Conservation (phyloP, 2,329 filamentous ascomycete genomes). For the Ploettnerulaceae sp. region DNA sequence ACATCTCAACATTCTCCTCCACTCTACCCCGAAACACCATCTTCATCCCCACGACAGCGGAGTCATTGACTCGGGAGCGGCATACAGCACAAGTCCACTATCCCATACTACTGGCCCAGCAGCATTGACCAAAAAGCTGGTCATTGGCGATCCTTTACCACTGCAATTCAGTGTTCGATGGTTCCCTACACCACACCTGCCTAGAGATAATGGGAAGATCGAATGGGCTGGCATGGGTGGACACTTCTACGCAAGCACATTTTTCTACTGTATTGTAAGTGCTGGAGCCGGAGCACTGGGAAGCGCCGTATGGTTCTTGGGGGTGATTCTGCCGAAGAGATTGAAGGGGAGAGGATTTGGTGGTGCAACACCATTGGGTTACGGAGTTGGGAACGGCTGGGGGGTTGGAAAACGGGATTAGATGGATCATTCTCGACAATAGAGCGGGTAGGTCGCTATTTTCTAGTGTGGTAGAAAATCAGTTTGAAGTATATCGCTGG, state of each 20-base stretch:
- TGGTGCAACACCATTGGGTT: slow-evolving; percentile 29
- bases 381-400: slow-evolving; percentile 26
- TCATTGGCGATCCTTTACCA: slow-evolving; percentile 82
- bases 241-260: slow-evolving; percentile 57
- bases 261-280: slow-evolving; percentile 57
- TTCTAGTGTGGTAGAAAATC: too few relatives aligned
- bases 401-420: slow-evolving; percentile 22
- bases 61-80: slow-evolving; percentile 79
- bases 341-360: slow-evolving; percentile 25
- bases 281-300: slow-evolving; percentile 52
- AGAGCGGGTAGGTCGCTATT: too few relatives aligned
- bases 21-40: slow-evolving; percentile 56
- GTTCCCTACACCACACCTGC: slow-evolving; percentile 72
- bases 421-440: too few relatives aligned
- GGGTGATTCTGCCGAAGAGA: slow-evolving; percentile 50
- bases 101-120: slow-evolving; percentile 47
- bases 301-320: slow-evolving; percentile 56
- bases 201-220: slow-evolving; percentile 59
- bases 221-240: slow-evolving; percentile 63
- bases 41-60: slow-evolving; percentile 62
- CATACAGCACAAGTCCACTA: slow-evolving; percentile 76
- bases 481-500: too few relatives aligned
- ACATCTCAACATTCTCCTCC: slow-evolving; percentile 83
- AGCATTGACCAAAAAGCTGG: slow-evolving; percentile 55
- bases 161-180: slow-evolving; percentile 78